Conservation (phyloP, 441 rosid species). For the Aleurites moluccanus region DNA sequence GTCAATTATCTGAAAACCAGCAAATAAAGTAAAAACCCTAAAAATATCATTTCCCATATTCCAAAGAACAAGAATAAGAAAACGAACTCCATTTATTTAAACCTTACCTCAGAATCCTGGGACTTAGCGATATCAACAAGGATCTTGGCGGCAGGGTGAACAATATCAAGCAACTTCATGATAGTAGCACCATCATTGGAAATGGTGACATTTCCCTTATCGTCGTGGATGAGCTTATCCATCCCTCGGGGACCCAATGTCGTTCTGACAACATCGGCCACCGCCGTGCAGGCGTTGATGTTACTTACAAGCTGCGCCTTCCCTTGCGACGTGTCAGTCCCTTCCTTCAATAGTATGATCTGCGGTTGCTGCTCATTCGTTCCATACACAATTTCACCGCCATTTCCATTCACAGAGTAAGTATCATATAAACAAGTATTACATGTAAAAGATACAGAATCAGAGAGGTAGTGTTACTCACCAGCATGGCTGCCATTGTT, state of each 20-base stretch:
- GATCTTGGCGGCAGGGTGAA: conserved; percentile 98
- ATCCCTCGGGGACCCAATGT: conserved; percentile 97
- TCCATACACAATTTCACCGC: conserved; percentile 17
- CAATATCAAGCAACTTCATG: conserved; percentile 94
- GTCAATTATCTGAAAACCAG: too few relatives aligned
- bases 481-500: conserved; percentile 88
- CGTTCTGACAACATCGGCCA: conserved; percentile 83
- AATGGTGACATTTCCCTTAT: conserved; percentile 90
- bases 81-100: not conserved
- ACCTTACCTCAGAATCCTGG: conserved; percentile 87
- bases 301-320: conserved; percentile 91
- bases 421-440: not conserved
- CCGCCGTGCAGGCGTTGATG: conserved; percentile 92
- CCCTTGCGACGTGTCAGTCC: conserved; percentile 96
- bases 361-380: conserved; percentile 79
- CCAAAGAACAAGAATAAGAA: too few relatives aligned
- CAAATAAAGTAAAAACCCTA: too few relatives aligned
- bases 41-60: not conserved
- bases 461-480: conserved; percentile 31
- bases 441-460: not conserved
- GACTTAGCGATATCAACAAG: conserved; percentile 98
- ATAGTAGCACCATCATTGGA: conserved; percentile 99
- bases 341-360: conserved; percentile 96
- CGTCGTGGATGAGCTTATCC: conserved; percentile 98
- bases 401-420: conserved; percentile 10